Percentiles rank a stretch among this genome's conserved stretches.
Evolutionary conservation across 768 basidiomycete species (phyloP).

Genomic region (Austroboletus eburneus): DNA sequence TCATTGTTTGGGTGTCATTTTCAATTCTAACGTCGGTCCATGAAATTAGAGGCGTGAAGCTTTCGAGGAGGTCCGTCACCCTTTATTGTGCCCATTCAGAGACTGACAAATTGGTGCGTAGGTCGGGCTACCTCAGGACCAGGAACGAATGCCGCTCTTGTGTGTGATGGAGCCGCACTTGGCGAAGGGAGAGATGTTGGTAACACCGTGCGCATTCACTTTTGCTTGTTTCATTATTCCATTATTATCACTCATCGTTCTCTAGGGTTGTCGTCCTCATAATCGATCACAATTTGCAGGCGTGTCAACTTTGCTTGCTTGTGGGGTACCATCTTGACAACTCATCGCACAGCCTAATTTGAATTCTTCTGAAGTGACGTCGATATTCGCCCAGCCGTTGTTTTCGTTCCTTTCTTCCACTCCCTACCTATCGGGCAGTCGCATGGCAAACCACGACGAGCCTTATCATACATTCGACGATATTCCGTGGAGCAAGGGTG

Average conservation of each 20-base stretch:
- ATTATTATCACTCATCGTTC: background rate
- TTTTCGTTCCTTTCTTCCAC: slow-evolving; percentile 61
- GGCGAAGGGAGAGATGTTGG: slow-evolving; percentile 65
- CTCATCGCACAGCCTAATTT: slow-evolving; percentile 76
- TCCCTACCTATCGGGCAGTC: slow-evolving; percentile 55
- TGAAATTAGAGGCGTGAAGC: slow-evolving; percentile 71
- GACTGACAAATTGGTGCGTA: slow-evolving; percentile 24
- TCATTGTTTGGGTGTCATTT: too few species aligned
- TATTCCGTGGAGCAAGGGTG: slow-evolving; percentile 39
- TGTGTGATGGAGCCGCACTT: slow-evolving; percentile 80
- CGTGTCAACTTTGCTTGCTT: too few species aligned
- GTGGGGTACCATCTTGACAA: too few species aligned
- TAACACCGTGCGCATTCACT: slow-evolving; percentile 74
- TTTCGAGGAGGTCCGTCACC: slow-evolving; percentile 70
- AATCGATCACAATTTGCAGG: slow-evolving; percentile 70
- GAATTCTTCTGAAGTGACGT: slow-evolving; percentile 72
- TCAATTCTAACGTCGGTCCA: background rate
- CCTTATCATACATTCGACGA: slow-evolving; percentile 68
- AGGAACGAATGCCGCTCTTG: slow-evolving; percentile 63
- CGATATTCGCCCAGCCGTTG: slow-evolving; percentile 85
- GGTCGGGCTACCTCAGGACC: slow-evolving; percentile 81
- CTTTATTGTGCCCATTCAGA: too few species aligned
- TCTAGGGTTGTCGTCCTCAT: slow-evolving; percentile 80
- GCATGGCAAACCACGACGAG: slow-evolving; percentile 41
- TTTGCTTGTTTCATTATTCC: too few species aligned